phyloP scores from a whole-genome alignment of 2,329 filamentous ascomycete genomes.

The Botrytis tulipae region DNA sequence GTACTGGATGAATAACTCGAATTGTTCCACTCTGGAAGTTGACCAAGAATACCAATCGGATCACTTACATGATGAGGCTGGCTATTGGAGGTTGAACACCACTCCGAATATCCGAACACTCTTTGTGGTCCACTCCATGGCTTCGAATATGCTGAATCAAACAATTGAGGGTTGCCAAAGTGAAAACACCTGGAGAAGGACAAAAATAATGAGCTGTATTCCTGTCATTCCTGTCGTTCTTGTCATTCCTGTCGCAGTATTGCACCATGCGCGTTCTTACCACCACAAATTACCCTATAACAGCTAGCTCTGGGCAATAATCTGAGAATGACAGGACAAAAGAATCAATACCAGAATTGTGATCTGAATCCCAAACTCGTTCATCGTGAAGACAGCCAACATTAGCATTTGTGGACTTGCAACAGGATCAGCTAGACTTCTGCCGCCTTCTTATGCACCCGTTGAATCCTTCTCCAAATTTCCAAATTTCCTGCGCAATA shows the following conservation, averaged over 20 bases:
- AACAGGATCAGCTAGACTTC: conserved; percentile 13
- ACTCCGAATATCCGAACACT: neutral
- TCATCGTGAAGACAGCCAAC: neutral
- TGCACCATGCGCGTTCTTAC: neutral
- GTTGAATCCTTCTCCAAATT: neutral
- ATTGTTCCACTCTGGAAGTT: neutral
- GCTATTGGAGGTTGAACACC: neutral
- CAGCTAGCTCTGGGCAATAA: neutral
- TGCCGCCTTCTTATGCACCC: neutral
- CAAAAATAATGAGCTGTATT: neutral
- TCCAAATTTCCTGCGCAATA: neutral
- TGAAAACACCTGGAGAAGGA: neutral
- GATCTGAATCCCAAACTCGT: neutral
- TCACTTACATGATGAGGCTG: conserved; percentile 1
- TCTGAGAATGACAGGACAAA: neutral
- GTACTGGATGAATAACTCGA: neutral
- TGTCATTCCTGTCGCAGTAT: neutral
- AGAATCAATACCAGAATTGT: neutral
- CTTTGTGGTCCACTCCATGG: neutral
- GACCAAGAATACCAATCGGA: neutral
- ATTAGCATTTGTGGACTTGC: neutral
- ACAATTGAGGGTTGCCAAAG: neutral
- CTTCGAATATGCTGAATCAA: neutral
- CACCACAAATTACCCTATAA: neutral
- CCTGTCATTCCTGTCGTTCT: neutral